Percentiles rank a stretch among this genome's conserved stretches.
These are phyloP conservation scores for Lachnellula arida DNA, from an alignment of 2,329 filamentous ascomycete species.

Conservation along the genomic window DNA sequence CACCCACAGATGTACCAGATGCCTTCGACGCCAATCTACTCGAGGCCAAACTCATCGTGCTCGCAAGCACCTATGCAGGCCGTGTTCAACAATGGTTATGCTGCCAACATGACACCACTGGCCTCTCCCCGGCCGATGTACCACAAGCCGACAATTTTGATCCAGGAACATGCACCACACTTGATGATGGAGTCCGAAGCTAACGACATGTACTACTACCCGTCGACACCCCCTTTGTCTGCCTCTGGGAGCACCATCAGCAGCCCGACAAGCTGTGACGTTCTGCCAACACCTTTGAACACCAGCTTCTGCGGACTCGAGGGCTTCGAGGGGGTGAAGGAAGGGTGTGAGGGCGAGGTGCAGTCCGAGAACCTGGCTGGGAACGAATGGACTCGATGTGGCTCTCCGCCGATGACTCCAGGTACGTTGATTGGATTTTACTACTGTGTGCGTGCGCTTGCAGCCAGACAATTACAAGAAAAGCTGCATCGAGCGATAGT, in stretches of 20 bases:
- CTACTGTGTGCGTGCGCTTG: too few relatives aligned
- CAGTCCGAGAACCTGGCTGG: constrained; percentile 67
- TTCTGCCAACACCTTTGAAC: constrained; percentile 78
- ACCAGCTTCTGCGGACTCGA: constrained; percentile 71
- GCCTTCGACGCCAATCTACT: constrained; percentile 60
- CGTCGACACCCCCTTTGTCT: constrained; percentile 82
- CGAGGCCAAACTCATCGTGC: constrained; percentile 59
- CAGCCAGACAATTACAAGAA: too few relatives aligned
- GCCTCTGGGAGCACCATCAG: constrained; percentile 78
- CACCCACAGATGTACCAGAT: constrained; percentile 49
- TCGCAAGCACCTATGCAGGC: constrained; percentile 48
- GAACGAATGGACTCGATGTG: constrained; percentile 71
- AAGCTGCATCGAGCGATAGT: not conserved
- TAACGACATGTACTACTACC: constrained; percentile 63
- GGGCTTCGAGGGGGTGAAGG: constrained; percentile 62
- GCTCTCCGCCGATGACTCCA: constrained; percentile 85
- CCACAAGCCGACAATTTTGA: constrained; percentile 70
- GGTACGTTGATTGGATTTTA: constrained; percentile 53
- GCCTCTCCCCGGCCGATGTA: constrained; percentile 68
- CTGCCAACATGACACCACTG: constrained; percentile 59
- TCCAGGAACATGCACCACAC: constrained; percentile 52
- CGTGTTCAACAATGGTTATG: constrained; percentile 29
- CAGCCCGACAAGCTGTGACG: constrained; percentile 75
- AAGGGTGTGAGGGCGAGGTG: constrained; percentile 65
- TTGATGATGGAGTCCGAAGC: constrained; percentile 73